phyloP scores from a whole-genome alignment of 306 rosid genomes.

The Pterocarpus macrocarpus region DNA sequence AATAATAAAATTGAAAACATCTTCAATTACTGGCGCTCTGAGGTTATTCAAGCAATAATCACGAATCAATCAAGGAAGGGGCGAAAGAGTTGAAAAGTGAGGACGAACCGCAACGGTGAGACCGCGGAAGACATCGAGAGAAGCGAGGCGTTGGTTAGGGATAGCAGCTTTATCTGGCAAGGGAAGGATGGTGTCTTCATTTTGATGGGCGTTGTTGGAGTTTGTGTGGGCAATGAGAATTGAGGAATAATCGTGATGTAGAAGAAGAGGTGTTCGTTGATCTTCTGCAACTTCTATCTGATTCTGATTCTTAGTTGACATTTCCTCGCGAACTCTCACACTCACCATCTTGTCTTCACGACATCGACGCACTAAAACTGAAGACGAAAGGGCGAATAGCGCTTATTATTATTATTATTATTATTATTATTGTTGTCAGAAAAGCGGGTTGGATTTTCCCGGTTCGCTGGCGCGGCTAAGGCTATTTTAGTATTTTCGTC shows the following conservation, averaged over 20 bases:
- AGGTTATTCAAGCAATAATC: not conserved
- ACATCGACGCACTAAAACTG: no score
- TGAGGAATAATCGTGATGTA: constrained; percentile 29
- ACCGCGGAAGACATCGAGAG: constrained; percentile 88
- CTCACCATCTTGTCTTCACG: not conserved
- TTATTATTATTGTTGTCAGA: no score
- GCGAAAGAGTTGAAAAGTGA: constrained; percentile 9
- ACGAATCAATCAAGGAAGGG: not conserved
- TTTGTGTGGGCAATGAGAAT: constrained; percentile 9
- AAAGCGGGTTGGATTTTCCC: not conserved
- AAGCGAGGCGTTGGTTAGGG: constrained; percentile 71
- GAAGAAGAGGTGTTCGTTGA: constrained; percentile 52
- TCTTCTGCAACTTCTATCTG: constrained; percentile 49
- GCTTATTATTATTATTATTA: no score
- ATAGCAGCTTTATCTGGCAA: constrained; percentile 44
- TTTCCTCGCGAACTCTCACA: constrained; percentile 15
- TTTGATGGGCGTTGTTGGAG: constrained; percentile 11
- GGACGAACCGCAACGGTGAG: constrained; percentile 73
- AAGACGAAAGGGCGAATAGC: no score
- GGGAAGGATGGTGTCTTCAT: constrained; percentile 46
- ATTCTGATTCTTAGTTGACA: constrained; percentile 47
- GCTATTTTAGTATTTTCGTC: constrained; percentile 39
- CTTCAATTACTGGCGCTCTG: no score
- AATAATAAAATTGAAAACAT: not conserved
- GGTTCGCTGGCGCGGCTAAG: not conserved